These are phyloP conservation scores for Solanum pennellii DNA, from an alignment of 257 asterid genomes.

Conservation along the genomic window DNA sequence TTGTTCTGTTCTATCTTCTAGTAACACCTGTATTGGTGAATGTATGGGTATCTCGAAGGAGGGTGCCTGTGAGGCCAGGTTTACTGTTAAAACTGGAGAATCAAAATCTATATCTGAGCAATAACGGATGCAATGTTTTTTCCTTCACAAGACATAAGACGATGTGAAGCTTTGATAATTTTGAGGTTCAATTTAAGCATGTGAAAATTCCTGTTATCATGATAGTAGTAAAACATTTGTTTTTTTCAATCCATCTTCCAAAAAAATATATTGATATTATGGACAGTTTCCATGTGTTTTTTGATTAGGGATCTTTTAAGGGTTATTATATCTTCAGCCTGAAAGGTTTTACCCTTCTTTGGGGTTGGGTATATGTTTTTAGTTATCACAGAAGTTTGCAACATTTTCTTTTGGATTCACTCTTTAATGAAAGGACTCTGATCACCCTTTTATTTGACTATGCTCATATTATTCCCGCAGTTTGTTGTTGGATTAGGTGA, in stretches of 20 bases:
- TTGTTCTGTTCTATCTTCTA: neutral
- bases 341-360: neutral
- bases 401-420: neutral
- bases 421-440: slow-evolving; percentile 19
- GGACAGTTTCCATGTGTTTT: neutral
- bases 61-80: neutral
- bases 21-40: neutral
- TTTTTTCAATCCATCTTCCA: neutral
- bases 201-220: neutral
- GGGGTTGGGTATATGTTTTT: neutral
- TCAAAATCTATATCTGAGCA: neutral
- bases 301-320: neutral
- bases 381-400: neutral
- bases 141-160: neutral
- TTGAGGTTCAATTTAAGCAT: neutral
- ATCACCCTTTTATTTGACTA: slow-evolving; percentile 8
- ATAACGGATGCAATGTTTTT: neutral
- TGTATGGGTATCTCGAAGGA: neutral
- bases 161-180: neutral
- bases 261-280: neutral
- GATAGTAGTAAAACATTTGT: neutral
- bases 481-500: slow-evolving; percentile 96
- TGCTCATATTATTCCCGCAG: slow-evolving; percentile 27
- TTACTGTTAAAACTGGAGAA: neutral
- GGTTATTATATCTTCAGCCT: neutral